phyloP scores from a whole-genome alignment of 495 filamentous ascomycete genomes.

The Penicillium longicatenatum region DNA sequence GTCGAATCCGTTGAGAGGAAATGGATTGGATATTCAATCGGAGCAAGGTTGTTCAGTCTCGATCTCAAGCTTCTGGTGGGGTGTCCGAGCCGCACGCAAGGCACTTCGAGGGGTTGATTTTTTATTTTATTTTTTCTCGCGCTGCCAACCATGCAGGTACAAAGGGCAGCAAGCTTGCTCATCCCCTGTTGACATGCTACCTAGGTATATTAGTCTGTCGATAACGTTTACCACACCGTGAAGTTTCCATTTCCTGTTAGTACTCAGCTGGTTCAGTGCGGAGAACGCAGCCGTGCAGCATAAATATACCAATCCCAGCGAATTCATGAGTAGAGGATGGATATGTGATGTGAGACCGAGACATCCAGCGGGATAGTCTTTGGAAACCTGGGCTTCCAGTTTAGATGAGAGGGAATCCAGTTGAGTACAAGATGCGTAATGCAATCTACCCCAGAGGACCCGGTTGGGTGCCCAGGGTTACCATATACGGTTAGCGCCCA shows the following conservation, averaged over 20 bases:
- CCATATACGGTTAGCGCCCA: slow-evolving; percentile 25
- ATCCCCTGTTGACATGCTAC: neutral
- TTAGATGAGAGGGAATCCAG: no score
- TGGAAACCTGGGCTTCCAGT: no score
- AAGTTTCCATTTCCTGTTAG: neutral
- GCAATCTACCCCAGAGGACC: slow-evolving; percentile 2
- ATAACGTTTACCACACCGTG: neutral
- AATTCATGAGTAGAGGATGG: neutral
- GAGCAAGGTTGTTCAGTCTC: neutral
- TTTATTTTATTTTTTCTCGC: neutral
- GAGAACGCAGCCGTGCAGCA: neutral
- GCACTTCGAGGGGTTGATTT: slow-evolving; percentile 2
- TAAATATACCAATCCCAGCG: neutral
- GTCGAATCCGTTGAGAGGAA: neutral
- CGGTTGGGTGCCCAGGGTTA: slow-evolving; percentile 22
- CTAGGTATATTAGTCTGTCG: neutral
- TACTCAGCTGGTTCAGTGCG: neutral
- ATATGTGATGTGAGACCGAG: neutral
- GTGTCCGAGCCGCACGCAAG: slow-evolving; percentile 18
- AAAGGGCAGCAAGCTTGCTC: neutral
- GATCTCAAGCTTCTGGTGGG: slow-evolving; percentile 6
- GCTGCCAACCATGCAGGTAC: slow-evolving; percentile 22
- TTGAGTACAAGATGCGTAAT: slow-evolving; percentile 14
- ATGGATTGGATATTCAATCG: slow-evolving; percentile 3
- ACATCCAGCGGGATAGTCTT: neutral